Percentiles rank a stretch among this genome's conserved stretches.
phyloP scores from a whole-genome alignment of 179 eudicot genomes.

The Nepenthes alata region DNA sequence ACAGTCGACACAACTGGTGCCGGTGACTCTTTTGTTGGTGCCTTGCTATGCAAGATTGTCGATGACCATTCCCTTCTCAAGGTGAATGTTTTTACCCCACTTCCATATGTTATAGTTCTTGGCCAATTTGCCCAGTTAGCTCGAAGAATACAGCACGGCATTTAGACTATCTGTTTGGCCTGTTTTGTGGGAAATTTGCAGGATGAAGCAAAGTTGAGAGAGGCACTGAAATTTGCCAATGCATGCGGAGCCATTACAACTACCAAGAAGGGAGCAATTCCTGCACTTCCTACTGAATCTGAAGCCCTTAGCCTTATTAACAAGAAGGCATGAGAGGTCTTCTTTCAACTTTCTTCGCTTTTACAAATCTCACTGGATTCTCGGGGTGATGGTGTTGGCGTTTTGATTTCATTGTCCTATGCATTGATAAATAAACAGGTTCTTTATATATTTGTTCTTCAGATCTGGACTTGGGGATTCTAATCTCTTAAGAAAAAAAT shows the following conservation, averaged over 20 bases:
- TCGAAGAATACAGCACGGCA: neutral
- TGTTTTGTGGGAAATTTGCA: slow-evolving; percentile 13
- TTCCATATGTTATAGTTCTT: neutral
- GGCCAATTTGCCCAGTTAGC: neutral
- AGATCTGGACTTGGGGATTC: too few species aligned
- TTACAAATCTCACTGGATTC: too few species aligned
- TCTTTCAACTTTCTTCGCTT: too few species aligned
- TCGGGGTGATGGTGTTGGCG: too few species aligned
- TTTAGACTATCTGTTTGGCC: neutral
- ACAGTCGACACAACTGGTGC: slow-evolving; percentile 77
- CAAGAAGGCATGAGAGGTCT: neutral
- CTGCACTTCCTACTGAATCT: slow-evolving; percentile 54
- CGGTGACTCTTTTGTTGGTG: slow-evolving; percentile 68
- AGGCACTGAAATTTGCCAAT: slow-evolving; percentile 38
- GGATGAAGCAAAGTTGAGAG: slow-evolving; percentile 53
- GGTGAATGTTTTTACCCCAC: slow-evolving; percentile 15
- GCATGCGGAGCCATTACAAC: slow-evolving; percentile 84
- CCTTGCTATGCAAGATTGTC: slow-evolving; percentile 48
- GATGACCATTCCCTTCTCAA: slow-evolving; percentile 46
- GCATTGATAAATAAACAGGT: too few species aligned
- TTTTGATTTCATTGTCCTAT: too few species aligned
- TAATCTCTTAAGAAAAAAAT: too few species aligned
- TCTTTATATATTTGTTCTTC: too few species aligned
- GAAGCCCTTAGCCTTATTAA: slow-evolving; percentile 30
- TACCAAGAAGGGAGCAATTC: slow-evolving; percentile 82